phyloP scores from a whole-genome alignment of 2,329 filamentous ascomycete species.

The Cordyceps cicadae region DNA sequence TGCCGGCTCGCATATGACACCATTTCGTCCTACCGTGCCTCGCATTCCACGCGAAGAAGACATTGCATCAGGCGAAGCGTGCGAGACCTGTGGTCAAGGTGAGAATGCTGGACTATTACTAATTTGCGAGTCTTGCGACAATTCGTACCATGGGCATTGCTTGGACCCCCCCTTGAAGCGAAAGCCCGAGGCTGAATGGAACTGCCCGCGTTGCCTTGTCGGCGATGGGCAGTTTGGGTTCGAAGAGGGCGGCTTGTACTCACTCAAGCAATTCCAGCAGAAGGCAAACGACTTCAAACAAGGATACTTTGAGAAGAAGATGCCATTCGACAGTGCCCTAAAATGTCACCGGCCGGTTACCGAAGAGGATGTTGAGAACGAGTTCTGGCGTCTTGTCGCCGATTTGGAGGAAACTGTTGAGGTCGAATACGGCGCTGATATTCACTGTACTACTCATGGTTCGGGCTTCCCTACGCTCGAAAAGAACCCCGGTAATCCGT shows the following conservation, averaged over 20 bases:
- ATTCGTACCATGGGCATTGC: slow-evolving; percentile 78
- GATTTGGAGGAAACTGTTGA: slow-evolving; percentile 93
- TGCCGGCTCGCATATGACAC: slow-evolving; percentile 92
- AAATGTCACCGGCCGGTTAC: slow-evolving; percentile 75
- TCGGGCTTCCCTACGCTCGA: slow-evolving; percentile 95
- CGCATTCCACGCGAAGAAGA: slow-evolving; percentile 51
- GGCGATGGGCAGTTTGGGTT: slow-evolving; percentile 96
- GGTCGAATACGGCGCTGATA: slow-evolving; percentile 96
- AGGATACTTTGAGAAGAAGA: slow-evolving; percentile 82
- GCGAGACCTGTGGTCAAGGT: slow-evolving; percentile 75
- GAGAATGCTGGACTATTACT: slow-evolving; percentile 65
- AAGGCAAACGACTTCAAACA: slow-evolving; percentile 94
- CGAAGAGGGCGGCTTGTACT: slow-evolving; percentile 93
- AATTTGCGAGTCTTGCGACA: slow-evolving; percentile 85
- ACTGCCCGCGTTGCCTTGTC: slow-evolving; percentile 89
- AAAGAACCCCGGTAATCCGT: slow-evolving; percentile 76
- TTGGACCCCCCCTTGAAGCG: slow-evolving; percentile 76
- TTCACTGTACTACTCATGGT: slow-evolving; percentile 95
- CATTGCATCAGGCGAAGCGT: slow-evolving; percentile 51
- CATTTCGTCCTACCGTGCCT: slow-evolving; percentile 75
- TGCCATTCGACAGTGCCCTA: slow-evolving; percentile 76
- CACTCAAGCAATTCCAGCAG: slow-evolving; percentile 89
- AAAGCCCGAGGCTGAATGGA: slow-evolving; percentile 83
- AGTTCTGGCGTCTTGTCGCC: slow-evolving; percentile 94
- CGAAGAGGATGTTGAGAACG: slow-evolving; percentile 90